Percentiles rank a stretch among this genome's conserved stretches.
Evolutionary conservation across 1,284 basidiomycete species (phyloP).

Genomic region (Heterobasidion irregulare): DNA sequence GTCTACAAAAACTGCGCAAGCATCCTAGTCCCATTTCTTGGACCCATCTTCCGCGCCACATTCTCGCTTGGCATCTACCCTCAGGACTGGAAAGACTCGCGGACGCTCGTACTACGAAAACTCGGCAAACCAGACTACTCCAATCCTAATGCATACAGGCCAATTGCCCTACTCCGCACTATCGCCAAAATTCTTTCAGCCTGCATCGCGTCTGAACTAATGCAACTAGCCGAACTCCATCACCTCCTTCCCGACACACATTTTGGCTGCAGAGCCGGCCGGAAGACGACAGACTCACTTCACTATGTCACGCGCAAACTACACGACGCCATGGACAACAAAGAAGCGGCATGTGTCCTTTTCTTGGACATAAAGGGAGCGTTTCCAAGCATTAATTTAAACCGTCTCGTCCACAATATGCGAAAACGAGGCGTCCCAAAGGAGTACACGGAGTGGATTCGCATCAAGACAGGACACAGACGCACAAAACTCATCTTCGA

Average conservation of each 20-base stretch:
- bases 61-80: conserved; percentile 21
- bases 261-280: conserved; percentile 25
- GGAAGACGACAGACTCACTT: conserved; percentile 28
- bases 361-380: conserved; percentile 33
- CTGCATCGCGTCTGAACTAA: conserved; percentile 16
- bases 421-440: too few relatives aligned
- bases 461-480: conserved; percentile 11
- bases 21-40: conserved; percentile 21
- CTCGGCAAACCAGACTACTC: conserved; percentile 28
- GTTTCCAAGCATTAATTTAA: conserved; percentile 24
- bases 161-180: conserved; percentile 29
- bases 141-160: conserved; percentile 26
- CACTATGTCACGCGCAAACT: conserved; percentile 21
- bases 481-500: background rate
- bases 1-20: conserved; percentile 19
- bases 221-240: conserved; percentile 15
- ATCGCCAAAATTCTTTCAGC: conserved; percentile 25
- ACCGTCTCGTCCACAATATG: conserved; percentile 25
- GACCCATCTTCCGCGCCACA: conserved; percentile 17
- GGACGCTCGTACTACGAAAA: conserved; percentile 30
- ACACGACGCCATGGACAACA: conserved; percentile 8
- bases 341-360: conserved; percentile 21
- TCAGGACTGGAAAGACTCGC: conserved; percentile 22
- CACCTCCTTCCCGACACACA: conserved; percentile 19
- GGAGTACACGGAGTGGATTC: conserved; percentile 14